These are phyloP conservation scores for Claviceps citrina DNA, from an alignment of 2,329 filamentous ascomycete genomes.

Conservation along the genomic window DNA sequence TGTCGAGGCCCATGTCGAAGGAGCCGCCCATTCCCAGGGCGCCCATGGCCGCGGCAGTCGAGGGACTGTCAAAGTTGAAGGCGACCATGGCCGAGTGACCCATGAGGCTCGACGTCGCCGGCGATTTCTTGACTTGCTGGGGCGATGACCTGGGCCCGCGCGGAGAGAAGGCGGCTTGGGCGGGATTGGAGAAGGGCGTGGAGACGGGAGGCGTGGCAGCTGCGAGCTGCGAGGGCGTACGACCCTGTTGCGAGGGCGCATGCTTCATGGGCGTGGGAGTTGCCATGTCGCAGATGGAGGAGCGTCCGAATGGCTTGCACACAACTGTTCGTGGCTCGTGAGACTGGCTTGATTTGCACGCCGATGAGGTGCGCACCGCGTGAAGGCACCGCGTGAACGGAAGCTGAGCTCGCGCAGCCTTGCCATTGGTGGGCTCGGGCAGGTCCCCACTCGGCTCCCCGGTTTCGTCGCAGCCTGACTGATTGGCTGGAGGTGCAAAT, in stretches of 20 bases:
- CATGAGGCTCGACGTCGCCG: constrained; percentile 36
- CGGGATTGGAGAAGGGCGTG: constrained; percentile 46
- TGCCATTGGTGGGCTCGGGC: background rate
- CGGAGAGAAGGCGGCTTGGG: constrained; percentile 44
- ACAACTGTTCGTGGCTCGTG: no score
- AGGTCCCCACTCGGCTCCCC: background rate
- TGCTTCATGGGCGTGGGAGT: constrained; percentile 37
- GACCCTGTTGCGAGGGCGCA: constrained; percentile 25
- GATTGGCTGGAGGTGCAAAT: no score
- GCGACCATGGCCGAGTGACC: constrained; percentile 29
- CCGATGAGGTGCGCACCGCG: no score
- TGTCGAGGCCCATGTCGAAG: constrained; percentile 38
- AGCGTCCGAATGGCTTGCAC: no score
- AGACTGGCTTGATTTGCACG: no score
- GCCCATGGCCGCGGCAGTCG: constrained; percentile 45
- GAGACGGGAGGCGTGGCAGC: constrained; percentile 50
- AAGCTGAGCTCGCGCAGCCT: no score
- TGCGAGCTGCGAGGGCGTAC: constrained; percentile 35
- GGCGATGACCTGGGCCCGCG: constrained; percentile 43
- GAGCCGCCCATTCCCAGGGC: constrained; percentile 33
- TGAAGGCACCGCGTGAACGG: no score
- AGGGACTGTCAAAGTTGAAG: constrained; percentile 49
- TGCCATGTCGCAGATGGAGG: no score
- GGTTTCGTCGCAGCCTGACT: no score
- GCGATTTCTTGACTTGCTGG: constrained; percentile 49